Percentiles rank a stretch among this genome's conserved stretches.
These are phyloP conservation scores for Vicia sativa DNA, from an alignment of 306 rosid genomes.

Conservation along the genomic window DNA sequence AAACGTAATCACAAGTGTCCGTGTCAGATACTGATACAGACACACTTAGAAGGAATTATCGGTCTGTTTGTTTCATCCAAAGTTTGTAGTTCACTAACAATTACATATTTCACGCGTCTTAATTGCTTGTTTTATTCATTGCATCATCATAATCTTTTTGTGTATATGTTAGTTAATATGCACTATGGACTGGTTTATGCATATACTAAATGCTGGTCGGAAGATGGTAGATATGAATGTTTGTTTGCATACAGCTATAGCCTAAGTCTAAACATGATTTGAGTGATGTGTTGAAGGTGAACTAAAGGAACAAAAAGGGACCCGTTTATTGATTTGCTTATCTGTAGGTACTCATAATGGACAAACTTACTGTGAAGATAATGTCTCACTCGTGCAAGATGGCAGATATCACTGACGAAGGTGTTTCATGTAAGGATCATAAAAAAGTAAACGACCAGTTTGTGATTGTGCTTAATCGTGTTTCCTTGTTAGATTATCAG, in stretches of 20 bases:
- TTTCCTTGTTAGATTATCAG: not conserved
- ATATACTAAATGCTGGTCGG: not conserved
- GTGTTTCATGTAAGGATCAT: constrained; percentile 86
- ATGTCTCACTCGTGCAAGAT: constrained; percentile 97
- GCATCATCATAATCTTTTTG: constrained; percentile 18
- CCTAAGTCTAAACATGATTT: constrained; percentile 26
- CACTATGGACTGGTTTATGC: constrained; percentile 14
- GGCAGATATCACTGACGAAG: constrained; percentile 97
- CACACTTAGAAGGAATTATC: too few species aligned
- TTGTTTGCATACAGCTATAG: constrained; percentile 21
- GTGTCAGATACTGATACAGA: too few species aligned
- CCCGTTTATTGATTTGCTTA: constrained; percentile 31
- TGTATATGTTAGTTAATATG: constrained; percentile 23
- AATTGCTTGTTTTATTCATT: constrained; percentile 26
- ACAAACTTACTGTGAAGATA: constrained; percentile 88
- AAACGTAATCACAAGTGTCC: too few species aligned
- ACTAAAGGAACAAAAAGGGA: constrained; percentile 23
- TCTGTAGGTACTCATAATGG: constrained; percentile 93
- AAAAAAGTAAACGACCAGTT: not conserved
- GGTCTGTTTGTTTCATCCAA: constrained; percentile 19
- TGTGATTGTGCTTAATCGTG: not conserved
- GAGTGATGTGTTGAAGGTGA: constrained; percentile 33
- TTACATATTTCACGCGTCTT: constrained; percentile 8
- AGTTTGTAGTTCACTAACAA: constrained; percentile 8
- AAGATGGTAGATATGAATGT: constrained; percentile 14